Evolutionary conservation across 768 basidiomycete species (phyloP).

Genomic region (Pleurotus giganteus): DNA sequence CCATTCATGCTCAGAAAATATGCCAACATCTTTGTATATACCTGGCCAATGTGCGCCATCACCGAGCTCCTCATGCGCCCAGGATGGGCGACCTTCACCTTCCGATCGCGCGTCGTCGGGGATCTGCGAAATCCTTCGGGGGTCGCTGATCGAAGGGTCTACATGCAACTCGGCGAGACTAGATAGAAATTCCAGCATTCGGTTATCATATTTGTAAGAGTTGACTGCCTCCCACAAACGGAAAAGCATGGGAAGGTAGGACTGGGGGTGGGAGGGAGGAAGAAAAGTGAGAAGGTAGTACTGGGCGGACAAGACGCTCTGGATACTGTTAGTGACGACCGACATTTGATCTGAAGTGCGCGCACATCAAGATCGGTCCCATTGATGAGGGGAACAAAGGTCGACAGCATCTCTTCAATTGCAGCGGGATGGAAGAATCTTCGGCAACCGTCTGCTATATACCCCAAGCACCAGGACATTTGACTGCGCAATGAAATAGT

Average conservation of each 20-base stretch:
- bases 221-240: constrained; percentile 87
- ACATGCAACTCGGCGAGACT: constrained; percentile 78
- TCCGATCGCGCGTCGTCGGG: constrained; percentile 69
- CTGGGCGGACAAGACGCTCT: constrained; percentile 79
- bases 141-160: constrained; percentile 74
- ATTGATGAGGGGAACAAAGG: constrained; percentile 77
- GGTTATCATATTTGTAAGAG: constrained; percentile 86
- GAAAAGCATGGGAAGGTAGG: constrained; percentile 81
- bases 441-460: constrained; percentile 62
- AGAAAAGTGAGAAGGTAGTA: constrained; percentile 86
- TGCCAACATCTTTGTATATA: constrained; percentile 82
- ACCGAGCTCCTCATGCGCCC: constrained; percentile 43
- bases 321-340: constrained; percentile 14
- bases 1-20: constrained; percentile 85
- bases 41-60: constrained; percentile 57
- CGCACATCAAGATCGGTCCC: constrained; percentile 68
- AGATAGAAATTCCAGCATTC: constrained; percentile 83
- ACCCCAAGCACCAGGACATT: constrained; percentile 76
- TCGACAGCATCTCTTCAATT: constrained; percentile 84
- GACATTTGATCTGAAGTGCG: not conserved
- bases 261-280: constrained; percentile 81
- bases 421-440: constrained; percentile 90
- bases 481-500: constrained; percentile 40
- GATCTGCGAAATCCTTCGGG: constrained; percentile 59
- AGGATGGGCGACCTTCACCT: constrained; percentile 57